phyloP scores from a whole-genome alignment of 805 yeast species.

The Schizosaccharomyces pombe region DNA sequence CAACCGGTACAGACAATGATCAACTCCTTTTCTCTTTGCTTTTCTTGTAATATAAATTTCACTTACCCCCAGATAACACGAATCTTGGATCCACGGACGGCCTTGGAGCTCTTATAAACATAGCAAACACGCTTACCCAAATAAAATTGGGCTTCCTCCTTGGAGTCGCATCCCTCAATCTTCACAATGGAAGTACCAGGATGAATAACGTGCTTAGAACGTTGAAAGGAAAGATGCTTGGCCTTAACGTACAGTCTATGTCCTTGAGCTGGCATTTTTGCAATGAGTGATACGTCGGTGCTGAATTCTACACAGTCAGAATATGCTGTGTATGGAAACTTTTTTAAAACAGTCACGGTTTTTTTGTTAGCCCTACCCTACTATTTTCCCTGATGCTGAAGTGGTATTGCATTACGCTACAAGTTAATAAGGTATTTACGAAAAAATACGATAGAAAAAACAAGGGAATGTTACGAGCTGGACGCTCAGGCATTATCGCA shows the following conservation, averaged over 20 bases:
- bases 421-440: not conserved
- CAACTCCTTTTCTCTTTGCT: too few relatives aligned
- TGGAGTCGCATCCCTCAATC: constrained; percentile 81
- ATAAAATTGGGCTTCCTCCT: constrained; percentile 96
- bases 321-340: not conserved
- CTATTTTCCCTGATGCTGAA: too few relatives aligned
- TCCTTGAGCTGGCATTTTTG: constrained; percentile 3
- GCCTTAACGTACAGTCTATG: constrained; percentile 81
- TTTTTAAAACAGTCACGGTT: not conserved
- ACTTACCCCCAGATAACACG: constrained; percentile 91
- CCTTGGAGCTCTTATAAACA: constrained; percentile 98
- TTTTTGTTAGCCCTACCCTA: constrained; percentile 1
- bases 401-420: too few relatives aligned
- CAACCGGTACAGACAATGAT: too few relatives aligned
- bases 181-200: constrained; percentile 92
- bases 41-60: too few relatives aligned
- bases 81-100: constrained; percentile 85
- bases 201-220: constrained; percentile 94
- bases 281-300: constrained; percentile 1
- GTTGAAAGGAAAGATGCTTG: constrained; percentile 98
- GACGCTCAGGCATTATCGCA: too few relatives aligned
- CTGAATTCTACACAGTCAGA: not conserved
- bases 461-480: too few relatives aligned
- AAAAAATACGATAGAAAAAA: not conserved
- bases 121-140: constrained; percentile 98